phyloP scores from a whole-genome alignment of 2,329 filamentous ascomycete species.

The Pyrenophora tritici-repentis region DNA sequence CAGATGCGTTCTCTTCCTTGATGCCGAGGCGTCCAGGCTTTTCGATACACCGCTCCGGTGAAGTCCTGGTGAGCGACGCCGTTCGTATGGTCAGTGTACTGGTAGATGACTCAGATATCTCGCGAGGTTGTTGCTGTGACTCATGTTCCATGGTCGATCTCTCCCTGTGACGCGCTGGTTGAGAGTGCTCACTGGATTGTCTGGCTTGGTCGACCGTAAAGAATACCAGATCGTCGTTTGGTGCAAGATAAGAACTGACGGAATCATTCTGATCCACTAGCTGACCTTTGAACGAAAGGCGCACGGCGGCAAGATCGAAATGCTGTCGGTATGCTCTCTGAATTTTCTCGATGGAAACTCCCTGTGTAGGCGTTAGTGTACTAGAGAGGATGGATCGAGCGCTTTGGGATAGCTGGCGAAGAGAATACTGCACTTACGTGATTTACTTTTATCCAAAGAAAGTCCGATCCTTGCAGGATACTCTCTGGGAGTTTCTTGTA shows the following conservation, averaged over 20 bases:
- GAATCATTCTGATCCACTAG: conserved; percentile 2
- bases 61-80: no score
- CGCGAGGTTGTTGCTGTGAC: no score
- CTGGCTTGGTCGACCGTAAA: conserved; percentile 5
- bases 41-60: no score
- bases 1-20: no score
- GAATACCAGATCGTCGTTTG: conserved; percentile 8
- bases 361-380: conserved; percentile 14
- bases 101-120: no score
- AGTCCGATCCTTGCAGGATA: conserved; percentile 27
- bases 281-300: conserved; percentile 22
- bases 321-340: conserved; percentile 18
- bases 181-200: background rate
- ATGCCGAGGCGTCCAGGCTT: no score
- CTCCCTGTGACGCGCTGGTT: background rate
- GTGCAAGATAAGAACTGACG: conserved; percentile 9
- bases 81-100: no score
- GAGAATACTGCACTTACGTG: conserved; percentile 24
- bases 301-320: conserved; percentile 13
- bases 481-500: conserved; percentile 21
- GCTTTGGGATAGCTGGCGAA: background rate
- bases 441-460: conserved; percentile 46
- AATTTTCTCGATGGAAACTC: conserved; percentile 28
- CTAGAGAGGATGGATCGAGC: no score
- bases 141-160: no score